phyloP scores from a whole-genome alignment of 225 moss, liverwort and hornwort genomes.

The Anthoceros angustus region DNA sequence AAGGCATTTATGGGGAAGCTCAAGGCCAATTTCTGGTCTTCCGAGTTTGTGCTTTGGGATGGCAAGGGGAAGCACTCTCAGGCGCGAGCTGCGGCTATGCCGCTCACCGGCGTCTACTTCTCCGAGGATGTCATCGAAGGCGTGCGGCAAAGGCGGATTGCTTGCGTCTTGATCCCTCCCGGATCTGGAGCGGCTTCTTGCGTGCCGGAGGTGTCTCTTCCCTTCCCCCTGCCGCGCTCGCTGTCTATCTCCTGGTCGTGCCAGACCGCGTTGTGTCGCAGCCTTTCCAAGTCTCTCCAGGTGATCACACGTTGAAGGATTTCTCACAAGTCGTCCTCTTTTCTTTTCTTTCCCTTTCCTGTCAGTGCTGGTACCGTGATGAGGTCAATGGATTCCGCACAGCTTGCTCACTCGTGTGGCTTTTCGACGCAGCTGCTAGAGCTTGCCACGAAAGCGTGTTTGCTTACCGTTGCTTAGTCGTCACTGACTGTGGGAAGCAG shows the following conservation, averaged over 20 bases:
- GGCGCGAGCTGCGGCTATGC: conserved; percentile 6
- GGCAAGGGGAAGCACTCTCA: conserved; percentile 1
- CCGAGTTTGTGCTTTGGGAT: conserved; percentile 39
- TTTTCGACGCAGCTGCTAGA: no score
- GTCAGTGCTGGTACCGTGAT: no score
- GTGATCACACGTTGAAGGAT: neutral
- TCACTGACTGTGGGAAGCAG: no score
- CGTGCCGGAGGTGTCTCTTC: neutral
- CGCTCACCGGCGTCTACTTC: conserved; percentile 32
- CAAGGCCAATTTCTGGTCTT: conserved; percentile 64
- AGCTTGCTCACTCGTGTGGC: no score
- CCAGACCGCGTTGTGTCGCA: neutral
- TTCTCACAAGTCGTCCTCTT: neutral
- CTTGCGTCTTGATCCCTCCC: conserved; percentile 26
- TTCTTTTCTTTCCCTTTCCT: neutral
- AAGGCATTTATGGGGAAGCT: conserved; percentile 22
- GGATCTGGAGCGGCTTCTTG: conserved; percentile 4
- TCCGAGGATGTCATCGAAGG: conserved; percentile 37
- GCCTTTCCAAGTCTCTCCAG: neutral
- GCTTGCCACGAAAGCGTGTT: no score
- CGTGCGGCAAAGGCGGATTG: conserved; percentile 37
- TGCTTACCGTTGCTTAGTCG: no score
- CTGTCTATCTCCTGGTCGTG: neutral
- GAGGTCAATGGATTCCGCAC: no score
- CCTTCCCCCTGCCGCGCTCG: neutral